phyloP scores from a whole-genome alignment of 2,329 filamentous ascomycete genomes.

The Bipolaris oryzae region DNA sequence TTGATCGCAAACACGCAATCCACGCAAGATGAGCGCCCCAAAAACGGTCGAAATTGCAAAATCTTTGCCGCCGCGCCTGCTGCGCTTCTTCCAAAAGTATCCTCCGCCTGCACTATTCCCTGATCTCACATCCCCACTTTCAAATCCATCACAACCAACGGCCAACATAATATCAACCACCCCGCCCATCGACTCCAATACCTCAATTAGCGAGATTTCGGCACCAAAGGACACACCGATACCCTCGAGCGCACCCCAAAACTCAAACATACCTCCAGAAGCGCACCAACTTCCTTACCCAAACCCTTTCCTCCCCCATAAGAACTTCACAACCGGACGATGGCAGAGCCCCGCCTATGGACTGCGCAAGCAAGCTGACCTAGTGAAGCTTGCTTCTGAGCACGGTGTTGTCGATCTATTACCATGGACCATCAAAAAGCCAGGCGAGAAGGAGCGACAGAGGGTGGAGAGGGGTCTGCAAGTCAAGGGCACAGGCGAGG shows the following conservation, averaged over 20 bases:
- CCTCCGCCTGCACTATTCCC: constrained; percentile 67
- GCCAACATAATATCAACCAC: constrained; percentile 29
- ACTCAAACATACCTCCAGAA: constrained; percentile 21
- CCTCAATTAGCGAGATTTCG: constrained; percentile 42
- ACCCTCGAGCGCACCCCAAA: constrained; percentile 18
- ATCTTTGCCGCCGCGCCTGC: constrained; percentile 75
- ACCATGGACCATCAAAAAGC: constrained; percentile 77
- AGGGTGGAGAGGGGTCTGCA: constrained; percentile 79
- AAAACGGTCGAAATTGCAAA: constrained; percentile 64
- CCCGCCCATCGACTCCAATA: constrained; percentile 47
- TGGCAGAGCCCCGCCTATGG: constrained; percentile 87
- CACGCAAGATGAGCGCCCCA: constrained; percentile 34
- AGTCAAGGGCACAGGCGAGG: constrained; percentile 91
- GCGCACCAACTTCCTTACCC: constrained; percentile 57
- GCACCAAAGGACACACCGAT: constrained; percentile 32
- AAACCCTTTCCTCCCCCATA: constrained; percentile 83
- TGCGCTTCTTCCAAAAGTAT: constrained; percentile 87
- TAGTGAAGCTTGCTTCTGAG: constrained; percentile 81
- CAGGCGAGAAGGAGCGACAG: constrained; percentile 70
- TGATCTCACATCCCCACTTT: constrained; percentile 28
- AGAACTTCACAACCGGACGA: constrained; percentile 76
- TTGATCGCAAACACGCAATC: constrained; percentile 10
- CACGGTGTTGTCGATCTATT: constrained; percentile 82
- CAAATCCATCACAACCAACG: constrained; percentile 14
- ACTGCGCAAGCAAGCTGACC: constrained; percentile 83